These are phyloP conservation scores for Penicillium ucsense DNA, from an alignment of 495 filamentous ascomycete genomes.

Conservation along the genomic window DNA sequence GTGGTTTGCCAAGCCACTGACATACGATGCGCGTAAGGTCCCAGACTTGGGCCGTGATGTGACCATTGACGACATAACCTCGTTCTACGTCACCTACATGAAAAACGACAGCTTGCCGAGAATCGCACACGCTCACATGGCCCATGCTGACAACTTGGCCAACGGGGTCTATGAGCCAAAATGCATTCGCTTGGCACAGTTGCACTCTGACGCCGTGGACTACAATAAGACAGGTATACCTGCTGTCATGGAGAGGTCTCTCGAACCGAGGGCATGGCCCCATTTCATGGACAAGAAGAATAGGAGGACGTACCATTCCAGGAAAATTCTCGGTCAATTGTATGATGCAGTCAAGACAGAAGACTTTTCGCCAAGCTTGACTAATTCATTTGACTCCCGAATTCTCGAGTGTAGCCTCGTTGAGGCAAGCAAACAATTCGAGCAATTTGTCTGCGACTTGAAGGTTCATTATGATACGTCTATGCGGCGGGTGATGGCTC, in stretches of 20 bases:
- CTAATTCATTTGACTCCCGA: slow-evolving; percentile 63
- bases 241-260: slow-evolving; percentile 52
- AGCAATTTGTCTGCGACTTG: slow-evolving; percentile 50
- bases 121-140: slow-evolving; percentile 80
- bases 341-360: slow-evolving; percentile 63
- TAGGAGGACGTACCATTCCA: slow-evolving; percentile 52
- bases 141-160: slow-evolving; percentile 54
- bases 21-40: slow-evolving; percentile 46
- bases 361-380: slow-evolving; percentile 62
- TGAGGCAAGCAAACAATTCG: slow-evolving; percentile 34
- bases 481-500: slow-evolving; percentile 72
- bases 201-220: slow-evolving; percentile 90
- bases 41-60: slow-evolving; percentile 49
- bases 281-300: slow-evolving; percentile 83
- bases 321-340: slow-evolving; percentile 67
- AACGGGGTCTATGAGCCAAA: slow-evolving; percentile 57
- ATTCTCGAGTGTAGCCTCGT: slow-evolving; percentile 55
- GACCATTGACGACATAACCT: slow-evolving; percentile 56
- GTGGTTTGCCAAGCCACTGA: slow-evolving; percentile 68
- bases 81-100: slow-evolving; percentile 90
- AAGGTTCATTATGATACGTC: slow-evolving; percentile 72
- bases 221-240: slow-evolving; percentile 82
- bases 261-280: slow-evolving; percentile 57
- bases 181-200: slow-evolving; percentile 65
- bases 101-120: slow-evolving; percentile 73